phyloP scores from a whole-genome alignment of 1,284 basidiomycete species.

The Neonothopanus nambi region DNA sequence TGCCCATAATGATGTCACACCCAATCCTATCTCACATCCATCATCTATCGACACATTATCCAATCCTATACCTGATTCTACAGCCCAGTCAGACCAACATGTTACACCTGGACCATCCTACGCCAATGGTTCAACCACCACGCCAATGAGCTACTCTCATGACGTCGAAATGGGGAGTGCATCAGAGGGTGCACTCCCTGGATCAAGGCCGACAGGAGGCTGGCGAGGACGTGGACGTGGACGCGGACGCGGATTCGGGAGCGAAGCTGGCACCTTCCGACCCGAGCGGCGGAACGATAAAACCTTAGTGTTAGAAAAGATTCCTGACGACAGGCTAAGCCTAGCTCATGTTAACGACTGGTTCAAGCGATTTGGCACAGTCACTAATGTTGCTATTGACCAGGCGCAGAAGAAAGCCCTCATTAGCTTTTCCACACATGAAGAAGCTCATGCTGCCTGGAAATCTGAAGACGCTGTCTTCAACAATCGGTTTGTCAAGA shows the following conservation, averaged over 20 bases:
- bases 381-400: conserved; percentile 93
- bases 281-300: conserved; percentile 72
- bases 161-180: conserved; percentile 37
- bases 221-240: conserved; percentile 29
- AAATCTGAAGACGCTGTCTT: conserved; percentile 93
- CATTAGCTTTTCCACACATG: conserved; percentile 85
- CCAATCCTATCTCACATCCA: conserved; percentile 25
- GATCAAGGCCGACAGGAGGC: conserved; percentile 24
- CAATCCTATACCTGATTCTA: conserved; percentile 6
- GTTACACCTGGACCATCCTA: conserved; percentile 8
- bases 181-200: conserved; percentile 10
- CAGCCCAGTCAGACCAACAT: neutral
- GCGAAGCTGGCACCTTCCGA: conserved; percentile 56
- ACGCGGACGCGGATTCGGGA: conserved; percentile 31
- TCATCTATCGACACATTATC: conserved; percentile 29
- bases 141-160: conserved; percentile 13
- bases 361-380: conserved; percentile 91
- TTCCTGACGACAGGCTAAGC: conserved; percentile 81
- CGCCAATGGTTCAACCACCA: conserved; percentile 13
- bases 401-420: conserved; percentile 73
- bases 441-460: conserved; percentile 88
- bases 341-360: conserved; percentile 82
- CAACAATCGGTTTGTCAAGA: conserved; percentile 91
- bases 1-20: conserved; percentile 27
- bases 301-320: conserved; percentile 93